Evolutionary conservation across 768 basidiomycete species (phyloP).

Genomic region (Tylopilus plumbeoviolaceoides): DNA sequence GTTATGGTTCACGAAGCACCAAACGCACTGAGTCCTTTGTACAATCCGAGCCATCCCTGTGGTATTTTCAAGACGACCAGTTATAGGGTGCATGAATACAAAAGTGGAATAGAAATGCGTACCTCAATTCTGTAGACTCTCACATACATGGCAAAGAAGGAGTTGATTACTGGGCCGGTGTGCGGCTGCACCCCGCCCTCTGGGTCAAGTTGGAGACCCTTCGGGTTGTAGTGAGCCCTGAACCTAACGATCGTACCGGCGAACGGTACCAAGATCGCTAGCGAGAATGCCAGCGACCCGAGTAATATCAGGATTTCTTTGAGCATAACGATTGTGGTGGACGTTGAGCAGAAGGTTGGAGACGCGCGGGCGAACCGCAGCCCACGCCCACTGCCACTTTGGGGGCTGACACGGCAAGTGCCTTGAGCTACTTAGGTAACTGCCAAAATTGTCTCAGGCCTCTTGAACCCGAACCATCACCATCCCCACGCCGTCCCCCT

Average conservation of each 20-base stretch:
- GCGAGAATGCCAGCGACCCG: slow-evolving; percentile 45
- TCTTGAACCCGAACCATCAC: slow-evolving; percentile 33
- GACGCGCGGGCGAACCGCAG: not conserved
- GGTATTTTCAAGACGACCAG: slow-evolving; percentile 5
- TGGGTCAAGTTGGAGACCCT: slow-evolving; percentile 73
- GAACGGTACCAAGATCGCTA: slow-evolving; percentile 58
- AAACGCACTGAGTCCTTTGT: slow-evolving; percentile 68
- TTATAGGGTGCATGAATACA: not conserved
- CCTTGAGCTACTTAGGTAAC: slow-evolving; percentile 20
- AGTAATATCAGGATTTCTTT: slow-evolving; percentile 39
- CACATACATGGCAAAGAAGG: slow-evolving; percentile 69
- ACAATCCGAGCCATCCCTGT: slow-evolving; percentile 68
- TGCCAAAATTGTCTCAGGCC: slow-evolving; percentile 17
- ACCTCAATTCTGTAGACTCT: slow-evolving; percentile 76
- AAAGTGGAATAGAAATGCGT: slow-evolving; percentile 10
- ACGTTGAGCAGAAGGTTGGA: not conserved
- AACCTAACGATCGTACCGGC: slow-evolving; percentile 70
- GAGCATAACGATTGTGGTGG: slow-evolving; percentile 25
- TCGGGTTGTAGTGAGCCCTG: slow-evolving; percentile 83
- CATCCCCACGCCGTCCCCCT: slow-evolving; percentile 9
- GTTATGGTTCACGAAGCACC: slow-evolving; percentile 10
- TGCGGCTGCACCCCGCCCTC: slow-evolving; percentile 75
- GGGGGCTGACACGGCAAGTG: slow-evolving; percentile 26
- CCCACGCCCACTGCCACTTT: slow-evolving; percentile 9
- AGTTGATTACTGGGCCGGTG: slow-evolving; percentile 72